Evolutionary conservation across 2,329 filamentous ascomycete species (phyloP).

Genomic region (Nemania abortiva): DNA sequence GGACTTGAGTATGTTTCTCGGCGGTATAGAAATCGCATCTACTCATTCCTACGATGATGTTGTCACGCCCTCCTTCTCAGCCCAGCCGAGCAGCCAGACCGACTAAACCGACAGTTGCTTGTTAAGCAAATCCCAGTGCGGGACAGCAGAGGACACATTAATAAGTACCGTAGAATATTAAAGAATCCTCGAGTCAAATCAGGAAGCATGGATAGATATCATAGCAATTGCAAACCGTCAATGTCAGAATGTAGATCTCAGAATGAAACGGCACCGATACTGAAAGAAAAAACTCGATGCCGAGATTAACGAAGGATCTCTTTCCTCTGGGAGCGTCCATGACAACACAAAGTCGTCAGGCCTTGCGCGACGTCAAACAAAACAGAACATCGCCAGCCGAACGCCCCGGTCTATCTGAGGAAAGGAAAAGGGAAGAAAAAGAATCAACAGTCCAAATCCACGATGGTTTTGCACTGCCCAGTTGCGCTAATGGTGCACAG

Average conservation of each 20-base stretch:
- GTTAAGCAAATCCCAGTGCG: neutral
- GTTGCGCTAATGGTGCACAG: slow-evolving; percentile 39
- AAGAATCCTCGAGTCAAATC: neutral
- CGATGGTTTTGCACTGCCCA: slow-evolving; percentile 19
- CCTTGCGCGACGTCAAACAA: slow-evolving; percentile 43
- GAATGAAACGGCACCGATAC: slow-evolving; percentile 55
- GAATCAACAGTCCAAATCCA: slow-evolving; percentile 34
- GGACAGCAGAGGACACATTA: neutral
- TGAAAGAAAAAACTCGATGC: slow-evolving; percentile 48
- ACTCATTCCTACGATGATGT: neutral
- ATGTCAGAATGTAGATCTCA: slow-evolving; percentile 52
- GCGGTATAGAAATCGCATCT: neutral
- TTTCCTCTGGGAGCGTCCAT: slow-evolving; percentile 51
- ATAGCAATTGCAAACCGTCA: neutral
- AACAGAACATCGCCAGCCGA: slow-evolving; percentile 47
- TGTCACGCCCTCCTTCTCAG: neutral
- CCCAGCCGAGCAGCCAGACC: too few relatives aligned
- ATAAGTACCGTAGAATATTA: neutral
- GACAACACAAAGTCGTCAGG: slow-evolving; percentile 45
- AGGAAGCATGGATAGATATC: neutral
- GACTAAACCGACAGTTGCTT: too few relatives aligned
- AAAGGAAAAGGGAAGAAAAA: slow-evolving; percentile 50
- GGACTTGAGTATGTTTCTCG: neutral
- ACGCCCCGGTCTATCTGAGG: slow-evolving; percentile 66
- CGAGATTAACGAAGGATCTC: slow-evolving; percentile 56